A percentile compares a stretch with the other conserved stretches of the same genome.
These are phyloP conservation scores for Hippophae tibetana DNA, from an alignment of 306 rosid species.

Conservation along the genomic window DNA sequence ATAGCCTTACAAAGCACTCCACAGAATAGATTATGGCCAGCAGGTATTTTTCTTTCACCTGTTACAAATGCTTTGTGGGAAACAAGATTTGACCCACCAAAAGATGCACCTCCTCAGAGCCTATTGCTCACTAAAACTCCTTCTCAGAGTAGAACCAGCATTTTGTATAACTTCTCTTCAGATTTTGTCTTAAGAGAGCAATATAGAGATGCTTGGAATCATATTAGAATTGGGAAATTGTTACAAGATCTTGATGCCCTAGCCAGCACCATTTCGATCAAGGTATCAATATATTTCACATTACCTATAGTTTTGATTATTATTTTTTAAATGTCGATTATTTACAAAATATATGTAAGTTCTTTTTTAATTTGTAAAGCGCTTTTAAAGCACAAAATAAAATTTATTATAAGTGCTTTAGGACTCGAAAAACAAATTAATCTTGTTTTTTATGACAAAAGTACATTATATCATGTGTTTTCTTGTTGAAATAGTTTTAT, in stretches of 20 bases:
- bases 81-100: conserved; percentile 71
- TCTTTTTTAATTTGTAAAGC: no score
- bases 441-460: no score
- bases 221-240: conserved; percentile 76
- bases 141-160: conserved; percentile 68
- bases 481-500: no score
- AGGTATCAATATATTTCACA: conserved; percentile 28
- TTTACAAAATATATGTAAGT: no score
- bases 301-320: no score
- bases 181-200: conserved; percentile 76
- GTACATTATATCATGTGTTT: no score
- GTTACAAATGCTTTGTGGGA: conserved; percentile 92
- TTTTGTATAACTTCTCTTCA: conserved; percentile 62
- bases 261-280: conserved; percentile 83
- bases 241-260: conserved; percentile 93
- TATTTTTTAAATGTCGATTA: no score
- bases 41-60: conserved; percentile 94
- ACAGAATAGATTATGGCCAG: conserved; percentile 55
- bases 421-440: no score
- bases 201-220: conserved; percentile 93
- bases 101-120: conserved; percentile 83
- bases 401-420: no score
- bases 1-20: no score
- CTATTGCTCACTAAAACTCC: conserved; percentile 72
- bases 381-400: no score